Percentiles rank a stretch among this genome's conserved stretches.
These are phyloP conservation scores for Penicillium sp. DNA, from an alignment of 2,329 filamentous ascomycete genomes.

Conservation along the genomic window DNA sequence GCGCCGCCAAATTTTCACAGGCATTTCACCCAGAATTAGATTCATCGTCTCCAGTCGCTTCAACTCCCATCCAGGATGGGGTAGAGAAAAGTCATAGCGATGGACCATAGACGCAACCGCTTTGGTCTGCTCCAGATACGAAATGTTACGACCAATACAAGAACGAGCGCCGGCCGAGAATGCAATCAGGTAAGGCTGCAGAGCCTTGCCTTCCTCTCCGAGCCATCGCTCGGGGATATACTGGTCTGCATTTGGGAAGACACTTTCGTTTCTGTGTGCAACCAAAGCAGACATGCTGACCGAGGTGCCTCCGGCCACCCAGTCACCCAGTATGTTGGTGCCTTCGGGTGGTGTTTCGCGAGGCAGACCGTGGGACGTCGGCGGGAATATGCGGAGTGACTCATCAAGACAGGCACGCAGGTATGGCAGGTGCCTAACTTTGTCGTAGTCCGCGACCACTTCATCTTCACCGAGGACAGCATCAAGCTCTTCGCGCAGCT, in stretches of 20 bases:
- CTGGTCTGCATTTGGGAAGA: slow-evolving; percentile 40
- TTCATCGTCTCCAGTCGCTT: slow-evolving; percentile 31
- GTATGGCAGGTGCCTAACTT: slow-evolving; percentile 53
- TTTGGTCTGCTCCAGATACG: slow-evolving; percentile 47
- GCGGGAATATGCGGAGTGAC: slow-evolving; percentile 47
- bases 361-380: slow-evolving; percentile 45
- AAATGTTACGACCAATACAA: slow-evolving; percentile 45
- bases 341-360: slow-evolving; percentile 49
- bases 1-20: slow-evolving; percentile 34
- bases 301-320: slow-evolving; percentile 45
- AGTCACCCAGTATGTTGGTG: slow-evolving; percentile 44
- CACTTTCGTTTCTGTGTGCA: slow-evolving; percentile 39
- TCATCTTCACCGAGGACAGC: slow-evolving; percentile 45
- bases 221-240: slow-evolving; percentile 47
- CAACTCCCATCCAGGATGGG: slow-evolving; percentile 26
- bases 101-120: slow-evolving; percentile 29
- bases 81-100: slow-evolving; percentile 32
- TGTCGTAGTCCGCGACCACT: slow-evolving; percentile 50
- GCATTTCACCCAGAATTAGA: slow-evolving; percentile 31
- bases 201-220: slow-evolving; percentile 39
- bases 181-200: slow-evolving; percentile 41
- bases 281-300: slow-evolving; percentile 47
- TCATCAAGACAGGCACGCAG: slow-evolving; percentile 55
- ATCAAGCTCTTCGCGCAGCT: slow-evolving; percentile 49
- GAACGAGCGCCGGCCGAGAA: slow-evolving; percentile 43